Conservation (phyloP, 139 green algal genomes). For the Chlamydomonas urium region DNA sequence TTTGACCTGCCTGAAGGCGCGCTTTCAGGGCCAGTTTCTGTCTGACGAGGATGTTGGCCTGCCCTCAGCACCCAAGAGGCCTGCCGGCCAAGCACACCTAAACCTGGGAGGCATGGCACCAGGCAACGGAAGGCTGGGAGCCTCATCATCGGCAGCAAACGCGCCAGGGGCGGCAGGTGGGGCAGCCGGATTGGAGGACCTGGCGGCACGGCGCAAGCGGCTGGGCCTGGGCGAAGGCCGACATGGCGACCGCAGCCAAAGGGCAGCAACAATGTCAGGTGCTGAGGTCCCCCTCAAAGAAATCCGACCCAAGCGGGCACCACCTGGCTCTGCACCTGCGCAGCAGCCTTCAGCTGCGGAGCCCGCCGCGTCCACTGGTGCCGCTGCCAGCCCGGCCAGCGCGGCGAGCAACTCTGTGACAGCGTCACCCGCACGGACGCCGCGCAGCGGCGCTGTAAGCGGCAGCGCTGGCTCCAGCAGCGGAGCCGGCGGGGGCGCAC, state of each 20-base stretch:
- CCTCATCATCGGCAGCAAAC: neutral
- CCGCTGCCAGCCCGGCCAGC: neutral
- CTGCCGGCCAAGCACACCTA: too few species aligned
- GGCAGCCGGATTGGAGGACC: neutral
- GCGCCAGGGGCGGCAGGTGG: neutral
- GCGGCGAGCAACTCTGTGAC: too few species aligned
- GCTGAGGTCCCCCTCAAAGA: neutral
- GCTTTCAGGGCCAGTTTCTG: conserved; percentile 13
- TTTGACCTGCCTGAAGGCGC: conserved; percentile 1
- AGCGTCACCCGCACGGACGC: too few species aligned
- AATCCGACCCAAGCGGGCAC: neutral
- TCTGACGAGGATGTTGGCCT: conserved; percentile 10
- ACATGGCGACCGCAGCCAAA: neutral
- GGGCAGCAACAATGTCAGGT: neutral
- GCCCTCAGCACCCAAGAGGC: neutral
- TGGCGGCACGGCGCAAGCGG: neutral
- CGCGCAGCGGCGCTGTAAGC: too few species aligned
- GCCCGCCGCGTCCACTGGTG: neutral
- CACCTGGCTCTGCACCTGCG: neutral
- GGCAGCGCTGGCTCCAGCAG: too few species aligned
- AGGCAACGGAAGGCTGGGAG: neutral
- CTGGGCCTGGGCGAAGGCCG: conserved; percentile 4
- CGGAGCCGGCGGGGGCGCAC: too few species aligned
- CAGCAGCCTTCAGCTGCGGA: neutral
- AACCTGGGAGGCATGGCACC: too few species aligned